These are phyloP conservation scores for Xylaria sp. DNA, from an alignment of 2,329 filamentous ascomycete genomes.

Conservation along the genomic window DNA sequence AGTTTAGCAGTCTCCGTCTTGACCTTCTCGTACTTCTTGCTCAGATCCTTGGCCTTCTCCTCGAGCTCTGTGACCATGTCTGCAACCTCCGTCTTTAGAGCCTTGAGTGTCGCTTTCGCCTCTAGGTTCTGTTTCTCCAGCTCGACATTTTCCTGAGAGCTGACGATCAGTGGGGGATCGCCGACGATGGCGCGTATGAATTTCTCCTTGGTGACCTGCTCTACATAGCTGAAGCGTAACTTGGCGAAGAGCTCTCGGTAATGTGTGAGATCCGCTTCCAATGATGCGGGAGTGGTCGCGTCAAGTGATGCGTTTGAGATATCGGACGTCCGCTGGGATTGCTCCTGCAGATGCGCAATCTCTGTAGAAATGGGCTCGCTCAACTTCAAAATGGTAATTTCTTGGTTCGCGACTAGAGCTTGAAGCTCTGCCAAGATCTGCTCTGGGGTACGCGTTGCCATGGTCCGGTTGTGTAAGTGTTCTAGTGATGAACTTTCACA, in stretches of 20 bases:
- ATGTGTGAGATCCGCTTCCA: constrained; percentile 86
- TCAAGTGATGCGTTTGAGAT: constrained; percentile 73
- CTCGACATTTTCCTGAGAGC: constrained; percentile 81
- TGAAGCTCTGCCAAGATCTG: constrained; percentile 62
- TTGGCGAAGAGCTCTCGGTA: constrained; percentile 97
- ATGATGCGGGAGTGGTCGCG: constrained; percentile 76
- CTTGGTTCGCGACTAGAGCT: constrained; percentile 66
- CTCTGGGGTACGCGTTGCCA: constrained; percentile 49
- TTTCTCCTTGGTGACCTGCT: constrained; percentile 98
- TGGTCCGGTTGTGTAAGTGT: constrained; percentile 16
- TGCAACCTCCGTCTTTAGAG: constrained; percentile 81
- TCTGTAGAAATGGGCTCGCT: constrained; percentile 77
- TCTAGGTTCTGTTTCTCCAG: constrained; percentile 75
- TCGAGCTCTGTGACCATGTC: constrained; percentile 80
- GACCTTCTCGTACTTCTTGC: constrained; percentile 63
- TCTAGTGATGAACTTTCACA: not conserved
- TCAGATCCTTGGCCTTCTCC: constrained; percentile 68
- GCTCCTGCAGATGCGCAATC: constrained; percentile 52
- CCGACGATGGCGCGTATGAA: constrained; percentile 93
- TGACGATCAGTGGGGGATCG: constrained; percentile 87
- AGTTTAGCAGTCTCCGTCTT: constrained; percentile 61
- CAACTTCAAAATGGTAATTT: constrained; percentile 80
- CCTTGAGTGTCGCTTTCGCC: constrained; percentile 80
- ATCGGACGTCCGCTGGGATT: constrained; percentile 74
- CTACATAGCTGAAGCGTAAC: constrained; percentile 94